Percentiles rank a stretch among this genome's conserved stretches.
These are phyloP conservation scores for Trichophyton verrucosum DNA, from an alignment of 2,329 filamentous ascomycete genomes.

Conservation along the genomic window DNA sequence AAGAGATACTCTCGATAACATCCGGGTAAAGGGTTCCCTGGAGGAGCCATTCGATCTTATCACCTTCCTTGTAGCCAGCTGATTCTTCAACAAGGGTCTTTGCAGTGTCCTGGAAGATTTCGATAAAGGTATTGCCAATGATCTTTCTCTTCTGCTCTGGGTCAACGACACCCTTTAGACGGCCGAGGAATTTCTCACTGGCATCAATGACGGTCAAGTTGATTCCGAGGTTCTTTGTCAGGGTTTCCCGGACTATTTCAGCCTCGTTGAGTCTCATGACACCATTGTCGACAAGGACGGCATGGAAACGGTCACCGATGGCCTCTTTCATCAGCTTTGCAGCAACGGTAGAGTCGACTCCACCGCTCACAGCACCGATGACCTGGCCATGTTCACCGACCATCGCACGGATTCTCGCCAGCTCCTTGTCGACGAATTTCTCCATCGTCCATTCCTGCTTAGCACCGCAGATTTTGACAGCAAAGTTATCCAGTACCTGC, in stretches of 20 bases:
- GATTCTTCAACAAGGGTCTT: conserved; percentile 60
- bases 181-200: conserved; percentile 60
- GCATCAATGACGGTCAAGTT: conserved; percentile 82
- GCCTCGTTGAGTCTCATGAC: conserved; percentile 79
- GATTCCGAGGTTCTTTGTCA: conserved; percentile 69
- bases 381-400: conserved; percentile 77
- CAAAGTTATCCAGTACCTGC: conserved; percentile 69
- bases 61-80: conserved; percentile 52
- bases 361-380: conserved; percentile 65
- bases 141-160: conserved; percentile 87
- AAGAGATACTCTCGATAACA: conserved; percentile 58
- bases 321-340: conserved; percentile 76
- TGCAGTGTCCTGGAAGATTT: conserved; percentile 72
- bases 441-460: conserved; percentile 72
- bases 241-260: conserved; percentile 63
- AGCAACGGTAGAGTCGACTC: conserved; percentile 81
- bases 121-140: conserved; percentile 64
- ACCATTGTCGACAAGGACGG: conserved; percentile 75
- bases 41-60: conserved; percentile 72
- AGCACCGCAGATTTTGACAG: conserved; percentile 67
- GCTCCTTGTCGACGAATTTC: conserved; percentile 70
- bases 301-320: conserved; percentile 74
- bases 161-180: conserved; percentile 61
- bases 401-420: conserved; percentile 63
- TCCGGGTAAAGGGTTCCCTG: conserved; percentile 74